phyloP scores from a whole-genome alignment of 441 rosid genomes.

The Kokia cookei region DNA sequence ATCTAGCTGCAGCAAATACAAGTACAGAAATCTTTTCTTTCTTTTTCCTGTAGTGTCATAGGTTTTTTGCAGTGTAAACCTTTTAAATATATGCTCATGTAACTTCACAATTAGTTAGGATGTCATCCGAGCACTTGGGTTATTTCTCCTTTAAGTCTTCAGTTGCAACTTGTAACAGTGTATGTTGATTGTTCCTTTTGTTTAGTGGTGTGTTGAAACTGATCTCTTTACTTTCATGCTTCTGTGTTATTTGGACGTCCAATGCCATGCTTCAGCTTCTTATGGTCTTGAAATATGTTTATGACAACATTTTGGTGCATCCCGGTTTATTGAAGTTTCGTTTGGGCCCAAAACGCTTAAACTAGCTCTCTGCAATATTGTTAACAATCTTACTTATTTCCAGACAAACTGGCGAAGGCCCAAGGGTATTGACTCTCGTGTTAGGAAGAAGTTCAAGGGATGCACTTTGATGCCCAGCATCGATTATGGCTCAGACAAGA shows the following conservation, averaged over 20 bases:
- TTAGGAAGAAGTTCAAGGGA: conserved; percentile 76
- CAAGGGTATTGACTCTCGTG: conserved; percentile 79
- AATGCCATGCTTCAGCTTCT: background rate
- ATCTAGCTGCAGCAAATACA: background rate
- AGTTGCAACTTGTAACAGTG: background rate
- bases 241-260: background rate
- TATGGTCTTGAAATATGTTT: background rate
- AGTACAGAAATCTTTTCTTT: background rate
- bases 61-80: background rate
- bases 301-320: background rate
- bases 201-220: background rate
- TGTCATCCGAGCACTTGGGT: background rate
- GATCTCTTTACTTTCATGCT: background rate
- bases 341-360: background rate
- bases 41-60: no score
- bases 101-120: background rate
- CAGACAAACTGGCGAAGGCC: conserved; percentile 69
- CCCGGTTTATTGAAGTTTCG: background rate
- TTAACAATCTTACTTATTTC: background rate
- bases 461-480: conserved; percentile 63
- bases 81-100: background rate
- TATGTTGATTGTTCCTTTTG: background rate
- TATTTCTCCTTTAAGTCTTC: background rate
- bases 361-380: no score
- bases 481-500: conserved; percentile 69